These are phyloP conservation scores for Ambrosiella xylebori DNA, from an alignment of 2,329 filamentous ascomycete genomes.

Conservation along the genomic window DNA sequence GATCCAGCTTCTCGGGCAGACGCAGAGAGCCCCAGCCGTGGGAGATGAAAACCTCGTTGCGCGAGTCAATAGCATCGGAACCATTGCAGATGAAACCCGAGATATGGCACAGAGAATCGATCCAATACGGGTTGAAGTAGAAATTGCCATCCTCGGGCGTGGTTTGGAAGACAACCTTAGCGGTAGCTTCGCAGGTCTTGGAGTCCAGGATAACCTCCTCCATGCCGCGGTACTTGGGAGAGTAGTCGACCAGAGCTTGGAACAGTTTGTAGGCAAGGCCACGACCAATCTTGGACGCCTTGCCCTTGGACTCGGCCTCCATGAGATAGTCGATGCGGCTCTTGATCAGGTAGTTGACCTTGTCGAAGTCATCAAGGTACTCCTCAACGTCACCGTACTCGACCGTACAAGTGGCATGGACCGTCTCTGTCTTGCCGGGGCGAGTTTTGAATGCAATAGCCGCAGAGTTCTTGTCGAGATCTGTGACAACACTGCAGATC, in stretches of 20 bases:
- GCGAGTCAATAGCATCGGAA: constrained; percentile 36
- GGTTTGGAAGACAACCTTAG: constrained; percentile 32
- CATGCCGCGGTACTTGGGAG: constrained; percentile 36
- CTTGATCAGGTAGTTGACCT: constrained; percentile 52
- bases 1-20: constrained; percentile 29
- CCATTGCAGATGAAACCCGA: constrained; percentile 45
- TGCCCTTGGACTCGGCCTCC: constrained; percentile 44
- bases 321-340: constrained; percentile 40
- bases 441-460: constrained; percentile 41
- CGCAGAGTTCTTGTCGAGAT: constrained; percentile 36
- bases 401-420: constrained; percentile 46
- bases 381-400: constrained; percentile 40
- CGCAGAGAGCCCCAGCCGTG: constrained; percentile 40
- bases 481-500: constrained; percentile 40
- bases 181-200: constrained; percentile 35
- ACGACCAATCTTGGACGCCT: constrained; percentile 54
- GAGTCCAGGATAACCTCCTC: constrained; percentile 39
- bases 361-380: constrained; percentile 49
- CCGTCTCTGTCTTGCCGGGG: constrained; percentile 38
- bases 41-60: constrained; percentile 39
- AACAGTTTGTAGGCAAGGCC: constrained; percentile 64
- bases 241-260: constrained; percentile 38
- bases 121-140: constrained; percentile 40
- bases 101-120: constrained; percentile 41
- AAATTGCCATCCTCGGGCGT: constrained; percentile 31